phyloP scores from a whole-genome alignment of 768 basidiomycete genomes.

The Russula brevipes region DNA sequence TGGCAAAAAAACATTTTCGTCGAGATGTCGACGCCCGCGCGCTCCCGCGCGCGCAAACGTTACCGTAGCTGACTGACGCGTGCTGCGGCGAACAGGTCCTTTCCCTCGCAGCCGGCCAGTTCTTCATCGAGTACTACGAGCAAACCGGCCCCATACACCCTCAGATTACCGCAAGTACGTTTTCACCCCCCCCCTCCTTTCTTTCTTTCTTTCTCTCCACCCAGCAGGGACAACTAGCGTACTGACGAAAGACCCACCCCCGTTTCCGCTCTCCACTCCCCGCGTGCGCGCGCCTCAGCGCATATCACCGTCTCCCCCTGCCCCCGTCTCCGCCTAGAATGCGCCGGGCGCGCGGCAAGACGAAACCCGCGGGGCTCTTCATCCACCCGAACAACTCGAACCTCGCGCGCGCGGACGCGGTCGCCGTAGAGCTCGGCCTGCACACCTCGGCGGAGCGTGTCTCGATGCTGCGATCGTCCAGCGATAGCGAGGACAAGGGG shows the following conservation, averaged over 20 bases:
- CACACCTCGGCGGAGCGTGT: constrained; percentile 46
- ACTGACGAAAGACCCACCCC: not conserved
- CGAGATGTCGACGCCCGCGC: not conserved
- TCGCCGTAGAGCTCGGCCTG: constrained; percentile 51
- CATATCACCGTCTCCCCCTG: not conserved
- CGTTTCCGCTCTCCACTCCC: too few species aligned
- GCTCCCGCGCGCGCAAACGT: too few species aligned
- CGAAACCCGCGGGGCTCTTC: constrained; percentile 44
- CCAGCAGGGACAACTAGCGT: not conserved
- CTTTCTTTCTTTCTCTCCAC: not conserved
- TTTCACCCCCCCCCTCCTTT: too few species aligned
- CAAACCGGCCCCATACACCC: constrained; percentile 23
- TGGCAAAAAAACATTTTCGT: not conserved
- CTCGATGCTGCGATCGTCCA: constrained; percentile 34
- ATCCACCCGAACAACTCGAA: constrained; percentile 62
- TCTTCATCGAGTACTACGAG: constrained; percentile 45
- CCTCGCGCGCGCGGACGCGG: constrained; percentile 59
- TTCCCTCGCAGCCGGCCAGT: constrained; percentile 53
- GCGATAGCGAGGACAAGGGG: constrained; percentile 30
- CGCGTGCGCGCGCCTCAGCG: not conserved
- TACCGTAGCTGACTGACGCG: not conserved
- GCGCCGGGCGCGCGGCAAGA: constrained; percentile 42
- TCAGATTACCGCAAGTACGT: constrained; percentile 16
- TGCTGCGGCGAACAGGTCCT: constrained; percentile 41
- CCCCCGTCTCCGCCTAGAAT: not conserved